Percentiles rank a stretch among this genome's conserved stretches.
Conservation (phyloP, 306 rosid species). For the Senna siamea region DNA sequence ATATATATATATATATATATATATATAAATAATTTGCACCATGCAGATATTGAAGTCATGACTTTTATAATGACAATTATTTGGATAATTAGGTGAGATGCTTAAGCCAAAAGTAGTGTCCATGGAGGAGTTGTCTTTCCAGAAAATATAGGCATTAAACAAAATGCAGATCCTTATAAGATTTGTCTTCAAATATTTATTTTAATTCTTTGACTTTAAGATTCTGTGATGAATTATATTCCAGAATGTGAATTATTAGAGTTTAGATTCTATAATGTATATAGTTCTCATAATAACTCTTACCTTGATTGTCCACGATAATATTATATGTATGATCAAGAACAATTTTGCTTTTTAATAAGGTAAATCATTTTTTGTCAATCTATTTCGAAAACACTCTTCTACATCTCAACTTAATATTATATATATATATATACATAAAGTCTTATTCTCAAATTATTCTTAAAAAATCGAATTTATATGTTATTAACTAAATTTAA, state of each 20-base stretch:
- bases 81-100: constrained; percentile 36
- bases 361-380: too few relatives aligned
- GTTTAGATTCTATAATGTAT: background rate
- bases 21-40: background rate
- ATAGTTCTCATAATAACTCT: background rate
- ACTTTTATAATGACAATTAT: constrained; percentile 23
- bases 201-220: constrained; percentile 1
- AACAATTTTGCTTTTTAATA: too few relatives aligned
- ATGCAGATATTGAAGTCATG: constrained; percentile 15
- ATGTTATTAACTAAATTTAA: too few relatives aligned
- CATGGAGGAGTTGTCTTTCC: constrained; percentile 40
- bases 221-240: constrained; percentile 3
- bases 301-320: too few relatives aligned
- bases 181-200: constrained; percentile 6
- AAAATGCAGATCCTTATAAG: constrained; percentile 9
- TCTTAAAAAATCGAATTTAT: too few relatives aligned
- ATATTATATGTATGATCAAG: too few relatives aligned
- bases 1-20: constrained; percentile 29
- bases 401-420: too few relatives aligned
- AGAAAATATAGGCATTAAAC: constrained; percentile 23
- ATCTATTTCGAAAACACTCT: too few relatives aligned
- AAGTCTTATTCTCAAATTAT: too few relatives aligned
- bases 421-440: too few relatives aligned
- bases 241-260: background rate
- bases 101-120: constrained; percentile 37